Conservation (phyloP, 345 rosid species). For the Melaleuca alternifolia region DNA sequence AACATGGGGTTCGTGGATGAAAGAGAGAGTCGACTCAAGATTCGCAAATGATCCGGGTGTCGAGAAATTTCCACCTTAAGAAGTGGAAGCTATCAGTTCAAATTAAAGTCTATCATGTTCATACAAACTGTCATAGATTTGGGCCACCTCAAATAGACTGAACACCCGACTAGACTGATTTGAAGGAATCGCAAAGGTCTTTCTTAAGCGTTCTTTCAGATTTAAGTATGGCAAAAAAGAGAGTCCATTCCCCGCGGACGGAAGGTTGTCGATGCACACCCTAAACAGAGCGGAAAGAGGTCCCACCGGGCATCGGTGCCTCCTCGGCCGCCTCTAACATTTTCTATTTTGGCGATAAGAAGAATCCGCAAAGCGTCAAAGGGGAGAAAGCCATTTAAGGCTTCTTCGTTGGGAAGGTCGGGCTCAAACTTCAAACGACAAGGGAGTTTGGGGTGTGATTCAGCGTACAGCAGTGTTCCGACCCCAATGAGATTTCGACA, state of each 20-base stretch:
- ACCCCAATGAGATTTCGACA: too few species aligned
- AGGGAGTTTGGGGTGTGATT: too few species aligned
- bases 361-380: not conserved
- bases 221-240: too few species aligned
- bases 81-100: not conserved
- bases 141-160: not conserved
- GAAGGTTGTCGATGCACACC: not conserved
- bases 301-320: not conserved
- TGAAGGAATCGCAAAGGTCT: not conserved
- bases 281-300: not conserved
- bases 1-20: rapidly evolving
- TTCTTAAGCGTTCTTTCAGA: too few species aligned
- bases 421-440: too few species aligned
- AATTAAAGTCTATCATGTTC: not conserved
- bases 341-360: not conserved
- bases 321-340: not conserved
- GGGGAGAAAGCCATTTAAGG: not conserved
- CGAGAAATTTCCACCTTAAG: not conserved
- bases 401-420: not conserved
- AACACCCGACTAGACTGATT: not conserved
- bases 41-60: not conserved
- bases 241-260: too few species aligned
- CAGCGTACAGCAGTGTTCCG: too few species aligned
- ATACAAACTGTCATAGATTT: not conserved
- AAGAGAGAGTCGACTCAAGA: rapidly evolving